Evolutionary conservation across 2,329 filamentous ascomycete genomes (phyloP), one percentile per base, ranked within the genome.

Genomic region (Graphiopsis chlorocephala): DNA sequence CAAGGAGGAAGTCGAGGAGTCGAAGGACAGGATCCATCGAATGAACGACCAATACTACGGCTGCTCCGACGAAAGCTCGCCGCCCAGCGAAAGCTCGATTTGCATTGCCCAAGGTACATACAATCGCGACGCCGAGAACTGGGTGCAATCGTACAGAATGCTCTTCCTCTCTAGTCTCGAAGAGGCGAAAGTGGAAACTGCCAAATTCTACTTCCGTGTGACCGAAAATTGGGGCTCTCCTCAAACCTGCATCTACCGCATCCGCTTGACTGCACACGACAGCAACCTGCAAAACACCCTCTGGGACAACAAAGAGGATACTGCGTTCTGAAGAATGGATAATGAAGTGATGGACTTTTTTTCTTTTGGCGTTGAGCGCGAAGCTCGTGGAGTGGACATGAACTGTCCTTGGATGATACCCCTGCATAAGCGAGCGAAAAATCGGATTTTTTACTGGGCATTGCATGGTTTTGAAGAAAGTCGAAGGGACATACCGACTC

Each of bases 241-340:
- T 25, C 76, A 77, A 67, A 82, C 81, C 14, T 83, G 81, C 66
- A 60, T 83, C 35, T 83, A 83, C 67, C 76, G 81, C 14, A 66
- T 82, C 31, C 73, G 80, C 25, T 71, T 83, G 63, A 77, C 79
- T 42, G 81, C 81, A 31, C 69, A 26, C 17, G 60, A 47, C n/a
- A 20, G 20, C n/a, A 3, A 45, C 3, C 38, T 45, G 38, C 7
- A 4, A 8, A 20, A 20, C n/a, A n/a, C 20, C n/a, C 14, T 45
- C 8, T 11, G n/a, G n/a, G n/a, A 20, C n/a, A n/a, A n/a, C 8
- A 45, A 10, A 11, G 38, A 10, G n/a, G n/a, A n/a, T n/a, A n/a
- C n/a, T 45, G 20, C 38, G 38, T 45, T 20, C 4, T 45, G 38
- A n/a, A n/a, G 3, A 45, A 10, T 20, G 38, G 38, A 45, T n/a